phyloP scores from a whole-genome alignment of 192 early-diverging fungal species.

The Gonapodya prolifera region DNA sequence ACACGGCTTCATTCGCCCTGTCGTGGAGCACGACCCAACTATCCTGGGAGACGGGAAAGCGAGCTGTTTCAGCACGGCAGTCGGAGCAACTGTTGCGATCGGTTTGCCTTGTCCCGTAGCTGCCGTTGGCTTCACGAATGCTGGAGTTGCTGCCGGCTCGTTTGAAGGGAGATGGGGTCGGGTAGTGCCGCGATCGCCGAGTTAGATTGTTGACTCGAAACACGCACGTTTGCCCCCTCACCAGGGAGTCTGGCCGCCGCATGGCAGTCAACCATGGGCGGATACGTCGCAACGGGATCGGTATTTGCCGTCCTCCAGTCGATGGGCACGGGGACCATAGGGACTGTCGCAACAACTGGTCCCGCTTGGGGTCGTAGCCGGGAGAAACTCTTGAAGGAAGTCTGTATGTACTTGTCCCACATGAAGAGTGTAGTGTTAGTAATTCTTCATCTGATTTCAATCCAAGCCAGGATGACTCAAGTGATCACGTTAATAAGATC shows the following conservation, averaged over 20 bases:
- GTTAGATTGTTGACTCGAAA: too few species aligned
- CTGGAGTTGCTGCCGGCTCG: background rate
- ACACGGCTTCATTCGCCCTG: too few species aligned
- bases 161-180: background rate
- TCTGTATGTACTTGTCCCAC: too few species aligned
- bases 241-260: background rate
- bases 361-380: background rate
- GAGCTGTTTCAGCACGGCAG: background rate
- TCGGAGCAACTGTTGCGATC: background rate
- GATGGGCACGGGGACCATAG: background rate
- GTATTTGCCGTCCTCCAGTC: background rate
- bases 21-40: too few species aligned
- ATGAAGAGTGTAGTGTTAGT: too few species aligned
- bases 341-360: background rate
- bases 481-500: too few species aligned
- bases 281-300: background rate
- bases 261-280: background rate
- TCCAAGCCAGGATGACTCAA: too few species aligned
- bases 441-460: too few species aligned
- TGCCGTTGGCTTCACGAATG: background rate
- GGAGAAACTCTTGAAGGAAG: too few species aligned
- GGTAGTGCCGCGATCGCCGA: background rate
- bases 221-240: background rate
- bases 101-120: background rate
- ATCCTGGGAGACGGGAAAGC: too few species aligned